Conservation (phyloP, 495 filamentous ascomycete genomes). For the Aspergillus egyptiacus region DNA sequence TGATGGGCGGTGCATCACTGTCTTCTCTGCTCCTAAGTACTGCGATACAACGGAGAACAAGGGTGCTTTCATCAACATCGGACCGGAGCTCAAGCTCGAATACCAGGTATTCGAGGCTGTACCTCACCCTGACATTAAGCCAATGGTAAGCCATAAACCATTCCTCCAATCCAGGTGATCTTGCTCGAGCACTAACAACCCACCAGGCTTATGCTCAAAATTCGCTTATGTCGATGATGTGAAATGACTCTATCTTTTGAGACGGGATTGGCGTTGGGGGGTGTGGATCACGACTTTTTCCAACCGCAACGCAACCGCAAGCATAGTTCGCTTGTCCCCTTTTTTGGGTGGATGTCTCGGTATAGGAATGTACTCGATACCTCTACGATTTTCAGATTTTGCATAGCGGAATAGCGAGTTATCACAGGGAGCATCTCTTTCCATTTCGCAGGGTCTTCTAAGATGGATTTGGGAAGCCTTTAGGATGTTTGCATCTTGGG, state of each 20-base stretch:
- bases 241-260: conserved; percentile 24
- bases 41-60: conserved; percentile 98
- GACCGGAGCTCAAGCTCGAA: conserved; percentile 80
- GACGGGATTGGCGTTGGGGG: conserved; percentile 11
- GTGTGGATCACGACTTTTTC: background rate
- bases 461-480: background rate
- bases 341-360: conserved; percentile 8
- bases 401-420: conserved; percentile 24
- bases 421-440: conserved; percentile 1
- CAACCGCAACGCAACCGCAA: conserved; percentile 3
- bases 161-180: background rate
- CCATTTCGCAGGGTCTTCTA: background rate
- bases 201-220: conserved; percentile 75
- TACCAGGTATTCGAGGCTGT: conserved; percentile 94
- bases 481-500: background rate
- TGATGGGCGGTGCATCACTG: conserved; percentile 94
- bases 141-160: conserved; percentile 65
- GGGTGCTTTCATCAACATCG: conserved; percentile 97
- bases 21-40: conserved; percentile 97
- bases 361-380: conserved; percentile 17
- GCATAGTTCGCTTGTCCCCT: background rate
- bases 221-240: conserved; percentile 64
- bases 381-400: conserved; percentile 18
- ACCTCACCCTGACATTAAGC: conserved; percentile 87
- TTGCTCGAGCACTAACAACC: background rate